Base-by-base conservation (phyloP, 345 rosid species). In the Ceriops zippeliana region DNA sequence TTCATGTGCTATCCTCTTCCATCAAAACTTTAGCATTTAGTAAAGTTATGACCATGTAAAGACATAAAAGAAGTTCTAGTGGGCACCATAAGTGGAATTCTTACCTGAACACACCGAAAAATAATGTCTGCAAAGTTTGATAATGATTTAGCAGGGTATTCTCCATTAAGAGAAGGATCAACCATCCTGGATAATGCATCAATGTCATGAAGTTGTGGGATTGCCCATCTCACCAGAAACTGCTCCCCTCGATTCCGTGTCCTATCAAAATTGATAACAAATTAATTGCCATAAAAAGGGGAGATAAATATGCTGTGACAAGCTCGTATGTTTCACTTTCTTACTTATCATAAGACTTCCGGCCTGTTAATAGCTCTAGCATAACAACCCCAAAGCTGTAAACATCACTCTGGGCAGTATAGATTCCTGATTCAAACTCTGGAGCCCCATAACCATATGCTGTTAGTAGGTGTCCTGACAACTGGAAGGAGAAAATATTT, bases 321-420 rank as follows among this genome's bases (percentile, higher is more conserved):
- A 42, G 65, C 56, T 27, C 15, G 35, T 65, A 38, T 32, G 49
- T 65, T 64, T 62, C 61, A 35, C 31, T 52, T 5, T 34, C 22
- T 75, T 81, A 96, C 99, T 83, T 89, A 79, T 96, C 99, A 71
- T 87, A 46, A 69, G 97, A 89, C 79, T 84, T 87, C 61, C 97
- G 84, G 72, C 97, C 99, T 1, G 98, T 96, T 82, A 96, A 83
- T 77, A 96, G 92, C 78, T 96, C 99, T 60, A 96, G 68, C 99
- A 96, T 96, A 65, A 92, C 96, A 58, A 90, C 98, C 9, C 99
- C 99, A 78, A 96, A 96, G 83, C 99, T 92, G 78, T 80, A 96
- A 61, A 92, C 92, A 77, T 96, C 99, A 79, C 99, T 92, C 76
- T 83, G 86, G 69, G 73, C 73, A 38, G 92, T 96, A 78, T 92